Evolutionary conservation across 768 basidiomycete species (phyloP).

Genomic region (Clavulina sp.): DNA sequence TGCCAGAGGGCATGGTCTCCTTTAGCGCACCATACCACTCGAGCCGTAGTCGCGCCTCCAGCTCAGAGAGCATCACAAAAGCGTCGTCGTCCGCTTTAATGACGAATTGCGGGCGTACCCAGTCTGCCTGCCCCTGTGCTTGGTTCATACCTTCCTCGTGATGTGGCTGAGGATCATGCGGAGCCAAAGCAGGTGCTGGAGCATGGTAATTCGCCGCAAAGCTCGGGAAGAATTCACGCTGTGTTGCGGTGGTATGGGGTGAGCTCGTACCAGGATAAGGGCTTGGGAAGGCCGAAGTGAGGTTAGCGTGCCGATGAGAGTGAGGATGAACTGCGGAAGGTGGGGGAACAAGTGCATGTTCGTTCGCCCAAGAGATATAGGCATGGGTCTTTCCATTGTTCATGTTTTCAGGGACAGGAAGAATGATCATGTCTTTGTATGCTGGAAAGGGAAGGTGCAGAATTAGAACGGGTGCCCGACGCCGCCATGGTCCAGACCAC

Average conservation of each 20-base stretch:
- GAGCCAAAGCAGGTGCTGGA: slow-evolving; percentile 6
- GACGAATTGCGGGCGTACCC: slow-evolving; percentile 24
- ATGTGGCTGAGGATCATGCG: slow-evolving; percentile 7
- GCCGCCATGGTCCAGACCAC: background rate
- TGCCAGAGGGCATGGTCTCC: background rate
- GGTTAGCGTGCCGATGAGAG: slow-evolving; percentile 6
- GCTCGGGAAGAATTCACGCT: background rate
- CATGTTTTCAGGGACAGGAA: slow-evolving; percentile 28
- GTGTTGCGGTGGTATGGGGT: background rate
- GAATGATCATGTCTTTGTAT: slow-evolving; percentile 18
- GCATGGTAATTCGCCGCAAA: background rate
- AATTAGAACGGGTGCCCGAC: background rate
- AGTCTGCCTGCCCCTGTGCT: slow-evolving; percentile 8
- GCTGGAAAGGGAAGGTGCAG: slow-evolving; percentile 4
- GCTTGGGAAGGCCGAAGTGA: slow-evolving; percentile 5
- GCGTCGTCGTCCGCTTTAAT: slow-evolving; percentile 32
- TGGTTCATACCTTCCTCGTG: background rate
- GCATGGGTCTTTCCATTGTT: slow-evolving; percentile 30
- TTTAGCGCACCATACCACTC: slow-evolving; percentile 8
- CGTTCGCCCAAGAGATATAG: slow-evolving; percentile 26
- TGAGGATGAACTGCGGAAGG: background rate
- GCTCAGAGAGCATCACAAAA: slow-evolving; percentile 27
- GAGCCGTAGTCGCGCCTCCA: slow-evolving; percentile 25
- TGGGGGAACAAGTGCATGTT: slow-evolving; percentile 10
- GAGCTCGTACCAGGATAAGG: background rate